These are phyloP conservation scores for Saccharomyces pastorianus DNA, from an alignment of 1,139 yeast genomes.

Conservation along the genomic window DNA sequence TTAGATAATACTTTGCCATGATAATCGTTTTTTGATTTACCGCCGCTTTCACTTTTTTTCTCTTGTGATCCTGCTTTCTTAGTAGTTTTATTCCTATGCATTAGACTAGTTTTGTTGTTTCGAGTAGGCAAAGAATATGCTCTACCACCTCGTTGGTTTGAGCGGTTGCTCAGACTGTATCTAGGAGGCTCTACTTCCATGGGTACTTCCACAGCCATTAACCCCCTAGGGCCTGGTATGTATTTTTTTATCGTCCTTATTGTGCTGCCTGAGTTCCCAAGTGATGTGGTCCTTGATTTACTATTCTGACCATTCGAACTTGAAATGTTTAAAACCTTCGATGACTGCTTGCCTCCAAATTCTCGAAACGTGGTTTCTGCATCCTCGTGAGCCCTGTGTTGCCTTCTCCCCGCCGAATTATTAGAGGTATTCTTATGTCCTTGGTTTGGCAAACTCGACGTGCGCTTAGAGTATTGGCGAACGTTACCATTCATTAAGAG, in stretches of 20 bases:
- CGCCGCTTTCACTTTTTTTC: neutral
- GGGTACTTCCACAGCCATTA: slow-evolving; percentile 40
- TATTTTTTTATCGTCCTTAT: slow-evolving; percentile 37
- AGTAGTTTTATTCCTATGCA: neutral
- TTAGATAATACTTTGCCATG: neutral
- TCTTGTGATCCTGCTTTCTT: neutral
- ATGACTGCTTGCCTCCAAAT: neutral
- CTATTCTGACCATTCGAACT: slow-evolving; percentile 3
- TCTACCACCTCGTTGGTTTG: neutral
- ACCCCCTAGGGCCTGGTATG: slow-evolving; percentile 41
- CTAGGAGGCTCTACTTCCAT: slow-evolving; percentile 23
- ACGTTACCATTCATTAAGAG: slow-evolving; percentile 6
- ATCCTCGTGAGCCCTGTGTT: neutral
- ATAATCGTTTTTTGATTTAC: neutral
- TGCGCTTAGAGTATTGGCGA: slow-evolving; percentile 1
- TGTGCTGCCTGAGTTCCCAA: slow-evolving; percentile 1
- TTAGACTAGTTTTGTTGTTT: neutral
- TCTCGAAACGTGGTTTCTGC: neutral
- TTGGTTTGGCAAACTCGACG: slow-evolving; percentile 2
- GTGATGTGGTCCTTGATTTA: slow-evolving; percentile 2
- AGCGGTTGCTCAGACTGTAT: neutral
- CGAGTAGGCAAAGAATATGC: neutral
- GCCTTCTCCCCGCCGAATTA: neutral
- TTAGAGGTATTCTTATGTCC: slow-evolving; percentile 2
- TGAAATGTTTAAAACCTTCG: slow-evolving; percentile 2